Percentiles rank a stretch among this genome's conserved stretches.
These are phyloP conservation scores for Elongisporangium anandrum DNA, from an alignment of 352 stramenopile genomes.

Conservation along the genomic window DNA sequence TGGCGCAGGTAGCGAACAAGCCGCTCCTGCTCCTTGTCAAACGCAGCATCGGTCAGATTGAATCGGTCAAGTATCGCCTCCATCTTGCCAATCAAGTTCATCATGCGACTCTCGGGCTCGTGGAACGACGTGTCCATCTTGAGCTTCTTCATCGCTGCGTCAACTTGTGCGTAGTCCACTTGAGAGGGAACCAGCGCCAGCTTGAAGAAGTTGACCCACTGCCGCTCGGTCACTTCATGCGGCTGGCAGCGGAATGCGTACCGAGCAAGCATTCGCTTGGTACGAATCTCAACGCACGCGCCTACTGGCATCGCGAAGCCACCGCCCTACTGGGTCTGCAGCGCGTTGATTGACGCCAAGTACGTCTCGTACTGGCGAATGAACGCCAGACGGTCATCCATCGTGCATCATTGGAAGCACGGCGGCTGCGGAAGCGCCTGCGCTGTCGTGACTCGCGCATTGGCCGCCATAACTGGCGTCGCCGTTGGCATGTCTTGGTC, in stretches of 20 bases:
- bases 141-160: not conserved
- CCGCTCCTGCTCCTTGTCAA: slow-evolving; percentile 1
- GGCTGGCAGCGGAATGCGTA: not conserved
- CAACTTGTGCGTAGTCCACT: not conserved
- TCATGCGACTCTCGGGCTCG: slow-evolving; percentile 2
- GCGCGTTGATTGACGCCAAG: not conserved
- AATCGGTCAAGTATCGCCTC: not conserved
- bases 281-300: not conserved
- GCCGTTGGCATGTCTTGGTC: not conserved
- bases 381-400: not conserved
- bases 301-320: not conserved
- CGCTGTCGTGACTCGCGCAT: not conserved
- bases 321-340: not conserved
- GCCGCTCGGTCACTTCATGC: not conserved
- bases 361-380: slow-evolving; percentile 1
- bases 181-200: not conserved
- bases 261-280: not conserved
- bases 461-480: not conserved
- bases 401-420: not conserved
- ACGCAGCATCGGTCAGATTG: not conserved
- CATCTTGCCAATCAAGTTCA: not conserved
- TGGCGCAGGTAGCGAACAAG: not conserved
- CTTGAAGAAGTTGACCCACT: not conserved
- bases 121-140: not conserved
- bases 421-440: not conserved